Evolutionary conservation across 2,329 filamentous ascomycete genomes (phyloP).

Genomic region (Calycina herbarum): DNA sequence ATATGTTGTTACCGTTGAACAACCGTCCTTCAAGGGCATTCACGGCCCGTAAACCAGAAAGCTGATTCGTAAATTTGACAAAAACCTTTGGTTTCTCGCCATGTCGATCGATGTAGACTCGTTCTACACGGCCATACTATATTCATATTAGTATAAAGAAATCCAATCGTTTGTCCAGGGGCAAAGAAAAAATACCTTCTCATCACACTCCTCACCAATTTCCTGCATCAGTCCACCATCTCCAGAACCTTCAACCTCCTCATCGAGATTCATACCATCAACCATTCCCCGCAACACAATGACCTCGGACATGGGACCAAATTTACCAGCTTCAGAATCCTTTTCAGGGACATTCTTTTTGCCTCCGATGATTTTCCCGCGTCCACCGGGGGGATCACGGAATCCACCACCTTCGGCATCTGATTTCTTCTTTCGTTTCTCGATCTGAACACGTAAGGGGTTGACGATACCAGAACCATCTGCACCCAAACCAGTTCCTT

Average conservation of each 20-base stretch:
- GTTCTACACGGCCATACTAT: constrained; percentile 80
- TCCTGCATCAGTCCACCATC: constrained; percentile 77
- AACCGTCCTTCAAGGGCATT: constrained; percentile 84
- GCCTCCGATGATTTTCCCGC: constrained; percentile 80
- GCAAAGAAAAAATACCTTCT: constrained; percentile 57
- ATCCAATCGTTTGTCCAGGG: not conserved
- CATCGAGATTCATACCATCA: constrained; percentile 75
- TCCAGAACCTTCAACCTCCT: constrained; percentile 67
- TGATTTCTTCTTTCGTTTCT: constrained; percentile 77
- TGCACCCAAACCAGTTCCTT: constrained; percentile 84
- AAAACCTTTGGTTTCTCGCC: constrained; percentile 68
- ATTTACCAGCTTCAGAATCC: constrained; percentile 52
- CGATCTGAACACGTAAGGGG: constrained; percentile 78
- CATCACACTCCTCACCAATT: constrained; percentile 89
- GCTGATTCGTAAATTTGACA: constrained; percentile 84
- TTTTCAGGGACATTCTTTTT: constrained; percentile 50
- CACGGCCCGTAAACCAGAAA: constrained; percentile 87
- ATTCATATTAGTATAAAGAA: constrained; percentile 12
- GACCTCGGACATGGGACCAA: constrained; percentile 77
- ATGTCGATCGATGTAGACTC: constrained; percentile 70
- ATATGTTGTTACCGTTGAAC: constrained; percentile 84
- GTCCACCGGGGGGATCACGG: constrained; percentile 56
- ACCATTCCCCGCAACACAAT: constrained; percentile 84
- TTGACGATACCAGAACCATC: constrained; percentile 80
- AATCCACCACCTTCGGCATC: constrained; percentile 80